These are phyloP conservation scores for Penicillium arizonense DNA, from an alignment of 495 filamentous ascomycete genomes.

Conservation along the genomic window DNA sequence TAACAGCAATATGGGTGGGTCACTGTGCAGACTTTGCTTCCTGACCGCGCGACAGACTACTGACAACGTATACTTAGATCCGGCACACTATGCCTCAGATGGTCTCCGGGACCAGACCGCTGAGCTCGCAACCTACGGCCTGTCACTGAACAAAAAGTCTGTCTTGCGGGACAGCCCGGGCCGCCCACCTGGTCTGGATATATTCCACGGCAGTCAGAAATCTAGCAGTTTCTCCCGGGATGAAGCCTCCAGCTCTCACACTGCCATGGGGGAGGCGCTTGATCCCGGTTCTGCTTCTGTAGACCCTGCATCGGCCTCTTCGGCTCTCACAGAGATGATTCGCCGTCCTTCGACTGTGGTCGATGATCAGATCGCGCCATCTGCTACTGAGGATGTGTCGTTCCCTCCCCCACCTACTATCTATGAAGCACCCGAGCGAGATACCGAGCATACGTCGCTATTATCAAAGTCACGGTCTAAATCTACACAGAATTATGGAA, in stretches of 20 bases:
- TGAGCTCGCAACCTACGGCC: slow-evolving; percentile 82
- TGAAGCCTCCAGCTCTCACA: slow-evolving; percentile 14
- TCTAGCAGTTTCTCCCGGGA: slow-evolving; percentile 13
- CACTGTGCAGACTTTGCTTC: background rate
- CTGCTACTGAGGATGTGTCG: slow-evolving; percentile 15
- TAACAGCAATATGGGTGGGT: slow-evolving; percentile 60
- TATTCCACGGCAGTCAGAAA: slow-evolving; percentile 25
- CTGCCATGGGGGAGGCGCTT: slow-evolving; percentile 8
- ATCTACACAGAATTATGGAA: slow-evolving; percentile 33
- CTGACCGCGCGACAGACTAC: background rate
- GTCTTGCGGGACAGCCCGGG: slow-evolving; percentile 32
- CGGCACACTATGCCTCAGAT: slow-evolving; percentile 65
- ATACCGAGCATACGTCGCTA: slow-evolving; percentile 45
- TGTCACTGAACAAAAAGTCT: slow-evolving; percentile 51
- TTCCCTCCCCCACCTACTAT: slow-evolving; percentile 18
- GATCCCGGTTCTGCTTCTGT: slow-evolving; percentile 7
- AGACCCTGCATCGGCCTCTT: slow-evolving; percentile 32
- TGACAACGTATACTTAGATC: slow-evolving; percentile 41
- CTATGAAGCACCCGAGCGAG: slow-evolving; percentile 18
- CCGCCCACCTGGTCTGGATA: slow-evolving; percentile 35
- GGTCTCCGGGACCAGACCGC: slow-evolving; percentile 88
- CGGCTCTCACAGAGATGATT: slow-evolving; percentile 64
- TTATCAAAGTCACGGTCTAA: slow-evolving; percentile 37
- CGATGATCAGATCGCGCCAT: slow-evolving; percentile 23
- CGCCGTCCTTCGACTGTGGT: slow-evolving; percentile 46